Evolutionary conservation across 148 eudicot species (phyloP).

Genomic region (Camellia lanceoleosa): DNA sequence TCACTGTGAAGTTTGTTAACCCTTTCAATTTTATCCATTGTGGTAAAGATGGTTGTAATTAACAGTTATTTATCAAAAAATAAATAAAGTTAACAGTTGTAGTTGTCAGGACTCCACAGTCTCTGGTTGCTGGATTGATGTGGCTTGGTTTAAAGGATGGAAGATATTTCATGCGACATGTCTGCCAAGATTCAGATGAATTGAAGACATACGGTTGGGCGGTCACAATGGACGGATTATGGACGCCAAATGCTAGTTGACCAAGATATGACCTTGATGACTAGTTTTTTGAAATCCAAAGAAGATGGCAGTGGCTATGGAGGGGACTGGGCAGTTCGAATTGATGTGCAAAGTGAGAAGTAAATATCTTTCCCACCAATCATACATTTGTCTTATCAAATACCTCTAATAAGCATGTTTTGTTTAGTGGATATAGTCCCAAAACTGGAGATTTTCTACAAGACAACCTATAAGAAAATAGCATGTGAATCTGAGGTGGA

Average conservation of each 20-base stretch:
- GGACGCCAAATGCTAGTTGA: conserved; percentile 74
- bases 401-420: neutral
- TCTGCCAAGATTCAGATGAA: conserved; percentile 83
- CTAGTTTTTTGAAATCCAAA: conserved; percentile 73
- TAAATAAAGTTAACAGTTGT: neutral
- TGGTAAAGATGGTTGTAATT: neutral
- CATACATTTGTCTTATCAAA: neutral
- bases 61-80: too few relatives aligned
- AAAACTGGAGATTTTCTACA: neutral
- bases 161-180: conserved; percentile 64
- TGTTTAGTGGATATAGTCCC: neutral
- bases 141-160: conserved; percentile 94
- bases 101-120: conserved; percentile 68
- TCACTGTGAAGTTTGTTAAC: too few relatives aligned
- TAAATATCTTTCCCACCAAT: conserved; percentile 25
- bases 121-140: conserved; percentile 89
- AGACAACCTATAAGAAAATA: neutral
- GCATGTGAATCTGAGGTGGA: neutral
- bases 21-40: neutral
- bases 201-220: conserved; percentile 88
- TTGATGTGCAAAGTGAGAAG: conserved; percentile 62
- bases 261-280: conserved; percentile 64
- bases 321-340: conserved; percentile 93
- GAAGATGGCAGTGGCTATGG: conserved; percentile 76
- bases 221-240: conserved; percentile 92